These are phyloP conservation scores for Lentinula sp. DNA, from an alignment of 768 basidiomycete species.

Conservation along the genomic window DNA sequence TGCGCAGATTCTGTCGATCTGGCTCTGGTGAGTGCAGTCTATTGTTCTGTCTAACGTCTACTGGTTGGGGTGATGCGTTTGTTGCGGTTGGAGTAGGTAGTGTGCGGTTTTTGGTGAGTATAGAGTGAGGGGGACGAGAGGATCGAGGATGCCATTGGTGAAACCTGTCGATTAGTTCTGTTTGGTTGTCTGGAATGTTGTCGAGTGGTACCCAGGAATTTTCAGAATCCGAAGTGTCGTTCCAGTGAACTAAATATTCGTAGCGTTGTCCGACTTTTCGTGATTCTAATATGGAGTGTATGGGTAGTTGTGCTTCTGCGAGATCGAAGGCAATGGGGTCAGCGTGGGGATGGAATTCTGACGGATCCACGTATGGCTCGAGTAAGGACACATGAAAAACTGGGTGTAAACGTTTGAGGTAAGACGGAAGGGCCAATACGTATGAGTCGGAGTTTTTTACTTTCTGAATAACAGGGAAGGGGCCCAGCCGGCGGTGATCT, in stretches of 20 bases:
- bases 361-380: no score
- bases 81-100: no score
- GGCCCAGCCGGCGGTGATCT: no score
- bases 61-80: no score
- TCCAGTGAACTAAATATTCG: conserved; percentile 8
- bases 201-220: conserved; percentile 5
- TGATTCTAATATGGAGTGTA: conserved; percentile 1
- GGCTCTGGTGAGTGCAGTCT: no score
- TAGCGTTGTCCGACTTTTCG: conserved; percentile 5
- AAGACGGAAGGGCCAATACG: neutral
- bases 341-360: neutral
- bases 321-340: conserved; percentile 2
- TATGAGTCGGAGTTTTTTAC: no score
- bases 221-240: neutral
- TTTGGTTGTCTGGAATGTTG: neutral
- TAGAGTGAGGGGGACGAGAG: conserved; percentile 6
- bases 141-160: conserved; percentile 12
- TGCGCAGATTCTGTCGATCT: no score
- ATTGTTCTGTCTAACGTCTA: no score
- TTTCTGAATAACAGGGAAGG: no score
- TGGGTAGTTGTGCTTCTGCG: neutral
- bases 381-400: conserved; percentile 18
- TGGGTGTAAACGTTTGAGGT: conserved; percentile 15
- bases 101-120: no score
- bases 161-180: neutral